A percentile compares a stretch with the other conserved stretches of the same genome.
phyloP scores from a whole-genome alignment of 345 rosid species.

The Mangifera indica region DNA sequence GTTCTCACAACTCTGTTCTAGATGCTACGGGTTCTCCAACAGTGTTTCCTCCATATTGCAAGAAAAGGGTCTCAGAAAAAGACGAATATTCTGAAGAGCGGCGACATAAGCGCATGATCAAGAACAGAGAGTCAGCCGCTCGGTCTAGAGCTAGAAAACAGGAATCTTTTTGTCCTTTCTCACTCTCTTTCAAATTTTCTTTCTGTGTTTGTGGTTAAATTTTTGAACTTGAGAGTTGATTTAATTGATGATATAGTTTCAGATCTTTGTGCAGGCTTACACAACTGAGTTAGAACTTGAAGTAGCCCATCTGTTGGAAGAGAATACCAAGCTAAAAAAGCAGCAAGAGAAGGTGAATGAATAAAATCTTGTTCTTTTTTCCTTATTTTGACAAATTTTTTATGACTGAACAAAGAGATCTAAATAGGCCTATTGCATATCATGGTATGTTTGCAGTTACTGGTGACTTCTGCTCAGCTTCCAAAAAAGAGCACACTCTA shows the following conservation, averaged over 20 bases:
- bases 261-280: constrained; percentile 41
- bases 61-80: constrained; percentile 26
- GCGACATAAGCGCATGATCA: constrained; percentile 50
- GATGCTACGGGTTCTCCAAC: constrained; percentile 20
- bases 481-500: constrained; percentile 39
- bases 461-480: constrained; percentile 28
- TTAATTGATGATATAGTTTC: not conserved
- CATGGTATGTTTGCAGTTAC: constrained; percentile 18
- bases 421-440: not conserved
- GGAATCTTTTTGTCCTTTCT: constrained; percentile 26
- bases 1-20: not conserved
- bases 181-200: not conserved
- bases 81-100: constrained; percentile 27
- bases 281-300: constrained; percentile 47
- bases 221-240: no score
- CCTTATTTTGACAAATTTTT: not conserved
- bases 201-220: no score
- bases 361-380: not conserved
- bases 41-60: constrained; percentile 3
- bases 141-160: constrained; percentile 65
- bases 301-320: constrained; percentile 35
- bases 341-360: constrained; percentile 41
- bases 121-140: constrained; percentile 66
- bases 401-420: not conserved
- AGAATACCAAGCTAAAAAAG: constrained; percentile 49